A percentile compares a stretch with the other conserved stretches of the same genome.
Conservation (phyloP, 768 basidiomycete genomes). For the Mycena rosella region DNA sequence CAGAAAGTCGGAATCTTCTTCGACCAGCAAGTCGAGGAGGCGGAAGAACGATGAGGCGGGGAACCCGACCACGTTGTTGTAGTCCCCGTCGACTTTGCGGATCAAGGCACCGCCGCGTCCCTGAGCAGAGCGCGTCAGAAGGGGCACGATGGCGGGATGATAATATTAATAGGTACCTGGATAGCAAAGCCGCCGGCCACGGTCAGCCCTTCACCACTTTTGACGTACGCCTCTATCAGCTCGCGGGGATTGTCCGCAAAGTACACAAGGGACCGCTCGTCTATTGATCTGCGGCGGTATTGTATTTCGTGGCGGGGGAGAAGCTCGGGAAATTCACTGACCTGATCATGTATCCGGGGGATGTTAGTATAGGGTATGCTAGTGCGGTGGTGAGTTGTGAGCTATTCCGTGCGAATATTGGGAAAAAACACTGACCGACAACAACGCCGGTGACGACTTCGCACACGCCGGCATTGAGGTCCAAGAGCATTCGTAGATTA, state of each 20-base stretch:
- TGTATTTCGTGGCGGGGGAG: not conserved
- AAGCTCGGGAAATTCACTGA: slow-evolving; percentile 46
- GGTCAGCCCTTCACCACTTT: slow-evolving; percentile 87
- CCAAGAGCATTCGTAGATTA: slow-evolving; percentile 87
- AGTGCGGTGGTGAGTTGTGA: slow-evolving; percentile 8
- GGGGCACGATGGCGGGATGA: not conserved
- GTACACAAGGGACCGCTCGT: slow-evolving; percentile 84
- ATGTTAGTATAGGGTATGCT: slow-evolving; percentile 82
- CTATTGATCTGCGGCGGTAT: slow-evolving; percentile 72
- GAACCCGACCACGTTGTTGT: slow-evolving; percentile 93
- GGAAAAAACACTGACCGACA: slow-evolving; percentile 72
- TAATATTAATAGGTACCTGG: slow-evolving; percentile 83
- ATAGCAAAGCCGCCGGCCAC: slow-evolving; percentile 96
- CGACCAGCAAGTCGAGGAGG: slow-evolving; percentile 74
- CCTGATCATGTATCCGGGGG: slow-evolving; percentile 84
- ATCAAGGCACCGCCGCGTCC: slow-evolving; percentile 87
- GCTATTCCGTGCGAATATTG: not conserved
- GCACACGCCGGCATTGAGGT: slow-evolving; percentile 87
- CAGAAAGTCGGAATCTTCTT: slow-evolving; percentile 84
- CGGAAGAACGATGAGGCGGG: slow-evolving; percentile 89
- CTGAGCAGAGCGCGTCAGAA: slow-evolving; percentile 49
- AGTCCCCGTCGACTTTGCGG: slow-evolving; percentile 90
- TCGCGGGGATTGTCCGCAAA: slow-evolving; percentile 74
- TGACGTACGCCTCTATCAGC: slow-evolving; percentile 82
- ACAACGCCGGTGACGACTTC: slow-evolving; percentile 94